A percentile compares a stretch with the other conserved stretches of the same genome.
phyloP scores from a whole-genome alignment of 2,329 filamentous ascomycete genomes.

The Aspergillus pseudoglaucus region DNA sequence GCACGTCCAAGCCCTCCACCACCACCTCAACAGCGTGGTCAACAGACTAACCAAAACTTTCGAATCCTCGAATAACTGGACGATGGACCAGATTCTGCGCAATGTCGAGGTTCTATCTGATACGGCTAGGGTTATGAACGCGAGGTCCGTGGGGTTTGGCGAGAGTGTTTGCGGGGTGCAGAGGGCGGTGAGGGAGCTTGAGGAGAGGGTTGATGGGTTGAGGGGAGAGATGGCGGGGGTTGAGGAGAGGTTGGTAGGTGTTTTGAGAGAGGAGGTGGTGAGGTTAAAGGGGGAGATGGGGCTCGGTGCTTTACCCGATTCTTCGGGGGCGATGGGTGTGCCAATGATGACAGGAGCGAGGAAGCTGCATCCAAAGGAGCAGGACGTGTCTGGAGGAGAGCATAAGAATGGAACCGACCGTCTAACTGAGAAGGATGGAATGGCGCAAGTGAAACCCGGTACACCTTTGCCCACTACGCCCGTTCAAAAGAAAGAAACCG shows the following conservation, averaged over 20 bases:
- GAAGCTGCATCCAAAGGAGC: not conserved
- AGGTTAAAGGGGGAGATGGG: constrained; percentile 7
- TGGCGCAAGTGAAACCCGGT: not conserved
- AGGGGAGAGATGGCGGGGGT: constrained; percentile 6
- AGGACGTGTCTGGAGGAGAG: not conserved
- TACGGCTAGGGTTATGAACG: constrained; percentile 8
- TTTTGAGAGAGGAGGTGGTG: constrained; percentile 6
- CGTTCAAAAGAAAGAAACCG: not conserved
- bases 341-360: not conserved
- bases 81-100: constrained; percentile 15
- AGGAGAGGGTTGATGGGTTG: not conserved
- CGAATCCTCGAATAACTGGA: constrained; percentile 16
- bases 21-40: constrained; percentile 12
- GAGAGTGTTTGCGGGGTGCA: constrained; percentile 10
- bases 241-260: constrained; percentile 5
- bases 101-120: constrained; percentile 14
- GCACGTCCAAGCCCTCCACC: constrained; percentile 15
- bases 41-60: constrained; percentile 8
- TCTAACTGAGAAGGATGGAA: not conserved
- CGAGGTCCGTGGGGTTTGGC: constrained; percentile 7
- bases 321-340: not conserved
- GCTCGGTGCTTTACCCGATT: not conserved
- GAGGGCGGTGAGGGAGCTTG: constrained; percentile 1
- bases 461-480: not conserved
- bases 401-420: not conserved